phyloP scores from a whole-genome alignment of 139 green algal species.

The Closterium sp. region DNA sequence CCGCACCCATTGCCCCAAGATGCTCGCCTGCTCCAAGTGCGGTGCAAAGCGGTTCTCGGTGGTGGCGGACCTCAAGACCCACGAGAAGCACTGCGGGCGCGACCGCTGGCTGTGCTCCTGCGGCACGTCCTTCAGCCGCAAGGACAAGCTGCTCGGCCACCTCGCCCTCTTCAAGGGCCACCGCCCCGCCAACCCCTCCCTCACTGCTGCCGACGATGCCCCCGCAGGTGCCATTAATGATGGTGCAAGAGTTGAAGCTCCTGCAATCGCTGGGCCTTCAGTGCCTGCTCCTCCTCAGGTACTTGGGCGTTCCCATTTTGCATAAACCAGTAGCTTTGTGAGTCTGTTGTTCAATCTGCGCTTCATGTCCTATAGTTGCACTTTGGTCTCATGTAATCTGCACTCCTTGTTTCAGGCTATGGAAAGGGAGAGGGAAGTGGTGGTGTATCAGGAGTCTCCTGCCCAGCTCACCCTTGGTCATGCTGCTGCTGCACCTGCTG shows the following conservation, averaged over 20 bases:
- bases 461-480: background rate
- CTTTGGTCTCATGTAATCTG: background rate
- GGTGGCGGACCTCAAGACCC: constrained; percentile 42
- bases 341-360: background rate
- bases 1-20: constrained; percentile 35
- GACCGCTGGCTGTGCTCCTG: constrained; percentile 42
- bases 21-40: constrained; percentile 38
- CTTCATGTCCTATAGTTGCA: background rate
- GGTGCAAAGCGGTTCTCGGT: constrained; percentile 35
- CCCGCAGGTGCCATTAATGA: background rate
- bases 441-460: background rate
- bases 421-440: background rate
- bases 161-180: constrained; percentile 34
- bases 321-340: background rate
- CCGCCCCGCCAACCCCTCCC: background rate
- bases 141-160: constrained; percentile 44
- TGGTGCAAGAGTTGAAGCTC: background rate
- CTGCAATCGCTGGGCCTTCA: background rate
- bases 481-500: background rate
- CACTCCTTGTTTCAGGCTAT: background rate
- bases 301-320: background rate
- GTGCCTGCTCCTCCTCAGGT: background rate
- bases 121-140: constrained; percentile 42
- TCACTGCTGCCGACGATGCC: background rate
- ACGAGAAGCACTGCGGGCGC: constrained; percentile 45